Evolutionary conservation across 495 filamentous ascomycete genomes (phyloP), one percentile per base, ranked within the genome.

Genomic region (Penicillium cataractarum): DNA sequence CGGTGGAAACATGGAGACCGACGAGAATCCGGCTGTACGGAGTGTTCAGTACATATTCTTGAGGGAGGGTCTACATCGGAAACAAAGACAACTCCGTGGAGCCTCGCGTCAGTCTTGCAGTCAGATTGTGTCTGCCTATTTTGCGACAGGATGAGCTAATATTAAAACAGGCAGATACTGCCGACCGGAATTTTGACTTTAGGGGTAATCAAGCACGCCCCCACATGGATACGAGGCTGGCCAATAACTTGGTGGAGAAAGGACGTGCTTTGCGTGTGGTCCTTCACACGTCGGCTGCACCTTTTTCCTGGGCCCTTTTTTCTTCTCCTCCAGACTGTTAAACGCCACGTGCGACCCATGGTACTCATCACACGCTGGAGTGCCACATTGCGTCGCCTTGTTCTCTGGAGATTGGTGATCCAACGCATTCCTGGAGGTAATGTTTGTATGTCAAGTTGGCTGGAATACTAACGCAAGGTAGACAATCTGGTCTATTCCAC

Each of bases 301-400:
- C 12, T 21, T 39, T 55, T 55, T 55, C 52, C 33, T 13, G 44
- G 6, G 24, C 13, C 24, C 10, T 27, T 50, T 9, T 10, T 12
- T 21, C 48, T 39, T 51, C 37, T 35, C 22, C 42, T 49, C 42
- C 27, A 59, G 56, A 54, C n/a, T 29, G 17, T 40, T 61, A 7
- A 50, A 35, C 61, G 67, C 71, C 71, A 71, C 68, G 68, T 73
- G 66, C 35, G 49, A 54, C 32, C 68, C 71, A 57, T 70, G 71
- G 70, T 61, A 65, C 55, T 10, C 13, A 42, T 42, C 49, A 59
- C 44, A 61, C 46, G 55, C 62, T 40, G 19, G n/a, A 32, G 49
- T 40, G 39, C 48, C 54, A 58, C 44, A 26, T 21, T 55, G 57
- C 15, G 35, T 49, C 17, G 5, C 4, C 15, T 35, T 21, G 6